These are phyloP conservation scores for Kitagawia praeruptora DNA, from an alignment of 129 eudicot species.

Conservation along the genomic window DNA sequence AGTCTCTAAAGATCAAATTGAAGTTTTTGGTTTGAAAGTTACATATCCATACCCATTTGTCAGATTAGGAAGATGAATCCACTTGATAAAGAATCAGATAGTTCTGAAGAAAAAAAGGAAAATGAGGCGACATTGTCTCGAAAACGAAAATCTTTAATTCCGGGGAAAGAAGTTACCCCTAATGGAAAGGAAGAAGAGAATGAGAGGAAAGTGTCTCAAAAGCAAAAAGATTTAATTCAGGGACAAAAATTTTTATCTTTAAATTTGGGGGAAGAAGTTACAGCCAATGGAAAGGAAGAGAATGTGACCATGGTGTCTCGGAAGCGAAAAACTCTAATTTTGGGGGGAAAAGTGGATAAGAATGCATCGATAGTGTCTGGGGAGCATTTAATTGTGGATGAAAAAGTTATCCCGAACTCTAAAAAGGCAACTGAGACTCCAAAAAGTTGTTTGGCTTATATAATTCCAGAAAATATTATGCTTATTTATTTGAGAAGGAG, in stretches of 20 bases:
- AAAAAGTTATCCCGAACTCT: constrained; percentile 13
- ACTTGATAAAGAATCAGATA: constrained; percentile 37
- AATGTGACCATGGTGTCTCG: neutral
- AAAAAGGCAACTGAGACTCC: constrained; percentile 21
- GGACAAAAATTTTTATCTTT: too few relatives aligned
- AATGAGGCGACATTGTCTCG: neutral
- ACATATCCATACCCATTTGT: constrained; percentile 45
- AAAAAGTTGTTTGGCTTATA: constrained; percentile 55
- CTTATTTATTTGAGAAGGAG: constrained; percentile 62
- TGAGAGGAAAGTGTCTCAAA: too few relatives aligned
- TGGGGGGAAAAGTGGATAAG: constrained; percentile 9
- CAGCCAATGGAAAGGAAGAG: constrained; percentile 5
- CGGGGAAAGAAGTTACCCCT: constrained; percentile 14
- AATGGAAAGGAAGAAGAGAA: too few relatives aligned
- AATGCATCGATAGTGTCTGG: neutral
- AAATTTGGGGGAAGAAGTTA: too few relatives aligned
- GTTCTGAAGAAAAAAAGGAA: constrained; percentile 32
- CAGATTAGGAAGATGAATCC: constrained; percentile 52
- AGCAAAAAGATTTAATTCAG: too few relatives aligned
- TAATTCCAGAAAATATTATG: constrained; percentile 64
- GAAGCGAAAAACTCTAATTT: constrained; percentile 10
- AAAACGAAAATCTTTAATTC: constrained; percentile 19
- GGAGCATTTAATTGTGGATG: neutral
- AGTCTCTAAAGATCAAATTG: neutral
- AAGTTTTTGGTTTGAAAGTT: constrained; percentile 26